Evolutionary conservation across 352 stramenopile species (phyloP).

Genomic region (Aphanomyces astaci): DNA sequence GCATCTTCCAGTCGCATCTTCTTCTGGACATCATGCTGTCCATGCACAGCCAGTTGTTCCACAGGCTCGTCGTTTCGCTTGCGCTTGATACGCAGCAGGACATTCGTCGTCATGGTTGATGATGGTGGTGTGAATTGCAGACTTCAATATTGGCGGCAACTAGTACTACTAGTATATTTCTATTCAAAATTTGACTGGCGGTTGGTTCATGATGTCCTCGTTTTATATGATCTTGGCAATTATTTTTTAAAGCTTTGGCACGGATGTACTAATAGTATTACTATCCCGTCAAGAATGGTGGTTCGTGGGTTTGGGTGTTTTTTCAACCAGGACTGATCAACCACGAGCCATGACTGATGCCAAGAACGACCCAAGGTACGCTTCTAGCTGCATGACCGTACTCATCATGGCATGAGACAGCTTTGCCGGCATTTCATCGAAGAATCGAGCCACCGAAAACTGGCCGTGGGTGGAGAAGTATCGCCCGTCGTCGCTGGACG

Average conservation of each 20-base stretch:
- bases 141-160: not conserved
- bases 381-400: not conserved
- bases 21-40: conserved; percentile 2
- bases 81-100: conserved; percentile 76
- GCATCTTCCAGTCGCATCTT: conserved; percentile 6
- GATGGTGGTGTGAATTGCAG: not conserved
- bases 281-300: not conserved
- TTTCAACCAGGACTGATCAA: not conserved
- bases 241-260: too few relatives aligned
- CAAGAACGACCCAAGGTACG: not conserved
- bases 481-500: conserved; percentile 88
- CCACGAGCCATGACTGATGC: not conserved
- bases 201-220: too few relatives aligned
- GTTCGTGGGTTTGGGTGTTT: not conserved
- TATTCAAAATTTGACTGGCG: too few relatives aligned
- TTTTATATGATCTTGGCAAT: too few relatives aligned
- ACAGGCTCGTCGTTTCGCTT: conserved; percentile 75
- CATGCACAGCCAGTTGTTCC: conserved; percentile 53
- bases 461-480: conserved; percentile 99
- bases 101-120: conserved; percentile 21
- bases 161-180: not conserved
- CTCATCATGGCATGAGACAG: conserved; percentile 12
- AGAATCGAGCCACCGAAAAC: conserved; percentile 71
- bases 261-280: not conserved
- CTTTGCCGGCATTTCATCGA: conserved; percentile 78